Base-by-base conservation (phyloP, 805 yeast species). In the Cephaloascus fragrans region DNA sequence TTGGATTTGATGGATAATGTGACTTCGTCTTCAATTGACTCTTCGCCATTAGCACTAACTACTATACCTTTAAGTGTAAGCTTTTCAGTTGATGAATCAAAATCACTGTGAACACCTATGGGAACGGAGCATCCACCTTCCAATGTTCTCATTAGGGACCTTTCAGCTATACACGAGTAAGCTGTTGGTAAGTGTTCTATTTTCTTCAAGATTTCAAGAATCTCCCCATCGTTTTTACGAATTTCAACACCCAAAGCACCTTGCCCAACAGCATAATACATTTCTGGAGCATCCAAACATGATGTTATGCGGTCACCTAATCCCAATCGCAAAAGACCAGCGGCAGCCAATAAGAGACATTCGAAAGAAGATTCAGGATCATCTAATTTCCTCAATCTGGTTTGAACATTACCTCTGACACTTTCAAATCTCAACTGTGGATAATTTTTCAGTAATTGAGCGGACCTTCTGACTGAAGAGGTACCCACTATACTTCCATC, bases 121-220 rank as follows among this genome's bases (percentile, higher is more conserved):
- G 98, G 98, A 15, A 93, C 97, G 1, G 96, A 86, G 61, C 98
- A 93, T 6, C 98, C 98, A 44, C 97, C 98, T 64, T 93, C 97
- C 43, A 93, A 71, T 18, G 83, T 71, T 59, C 90, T 73, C 85
- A 93, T 76, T 44, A 93, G 63, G 4, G 90, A 69, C 50, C 98
- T 73, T 61, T 93, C 98, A 3, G 96, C 95, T 5, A 77, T 59
- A 59, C 97, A 89, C 48, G 94, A 72, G 43, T 78, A 61, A 1
- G 88, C 73, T 3, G 94, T 71, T 4, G 75, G 69, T 34, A 63
- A 57, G 56, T 88, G 80, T 48, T 80, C 80, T 44, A 90, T 75
- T 41, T 74, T 67, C 15, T 69, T 58, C 48, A 94, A 73, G 16
- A 89, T 67, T 40, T 69, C 59, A 48, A 64, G 64, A 60, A 84